Evolutionary conservation across 2,329 filamentous ascomycete genomes (phyloP), one percentile per base, ranked within the genome.

Genomic region (Beauveria varroae): DNA sequence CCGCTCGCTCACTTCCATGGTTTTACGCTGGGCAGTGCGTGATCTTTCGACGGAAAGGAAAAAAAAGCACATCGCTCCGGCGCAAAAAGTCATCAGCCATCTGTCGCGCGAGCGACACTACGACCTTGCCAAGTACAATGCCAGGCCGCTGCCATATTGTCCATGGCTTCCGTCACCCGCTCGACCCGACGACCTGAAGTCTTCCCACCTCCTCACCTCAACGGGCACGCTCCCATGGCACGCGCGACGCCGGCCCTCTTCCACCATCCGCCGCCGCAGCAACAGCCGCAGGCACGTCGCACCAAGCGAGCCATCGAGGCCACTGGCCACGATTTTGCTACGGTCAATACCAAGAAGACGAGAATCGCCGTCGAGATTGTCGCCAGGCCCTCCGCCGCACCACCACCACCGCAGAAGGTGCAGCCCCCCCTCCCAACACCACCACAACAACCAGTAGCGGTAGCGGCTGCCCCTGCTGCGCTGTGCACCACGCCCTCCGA

Each of bases 281-380:
- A 62, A 51, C 60, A 57, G n/a, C 34, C 26, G 60, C 60, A 62
- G 28, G 68, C 72, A 64, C 74, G 73, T 66, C 76, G 76, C 67
- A 77, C 73, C 68, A 84, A 84, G 72, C 77, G 81, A 64, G 73
- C 72, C 54, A 75, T 81, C 66, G 79, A 82, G 56, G 65, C 71
- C 57, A 68, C 73, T 61, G 76, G 79, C 54, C 72, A 72, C 68
- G 78, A 82, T 60, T 72, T 76, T 67, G 78, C 80, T 64, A 70
- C 73, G 54, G 67, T 76, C 51, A 75, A 76, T 61, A 68, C 74
- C 60, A 86, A 85, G 72, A 80, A 75, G 70, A 71, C 78, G 58
- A 75, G 78, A 63, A 79, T 85, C 66, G 73, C 79, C 26, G 79
- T 84, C 65, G 81, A 85, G 67, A 81, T 85, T 53, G 70, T 79